phyloP scores from a whole-genome alignment of 768 basidiomycete genomes.

The Clitopilus passeckerianus region DNA sequence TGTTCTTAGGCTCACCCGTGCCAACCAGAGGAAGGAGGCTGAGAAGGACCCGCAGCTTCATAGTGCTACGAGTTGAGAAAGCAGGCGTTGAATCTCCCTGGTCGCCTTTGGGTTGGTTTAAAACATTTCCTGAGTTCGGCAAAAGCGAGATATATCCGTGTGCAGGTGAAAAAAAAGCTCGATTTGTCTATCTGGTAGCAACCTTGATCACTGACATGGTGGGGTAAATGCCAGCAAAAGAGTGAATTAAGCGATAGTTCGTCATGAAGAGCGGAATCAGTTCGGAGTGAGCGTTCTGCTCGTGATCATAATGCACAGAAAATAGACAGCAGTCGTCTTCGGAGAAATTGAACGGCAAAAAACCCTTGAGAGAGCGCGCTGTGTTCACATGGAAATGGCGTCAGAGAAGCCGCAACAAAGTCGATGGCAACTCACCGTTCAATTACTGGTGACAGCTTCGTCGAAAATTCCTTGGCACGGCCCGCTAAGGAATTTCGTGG shows the following conservation, averaged over 20 bases:
- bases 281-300: conserved; percentile 16
- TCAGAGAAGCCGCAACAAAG: background rate
- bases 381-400: background rate
- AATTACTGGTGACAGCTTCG: background rate
- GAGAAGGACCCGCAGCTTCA: conserved; percentile 28
- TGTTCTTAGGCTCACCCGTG: conserved; percentile 25
- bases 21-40: conserved; percentile 35
- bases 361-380: background rate
- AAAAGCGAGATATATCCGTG: conserved; percentile 21
- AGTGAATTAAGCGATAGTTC: background rate
- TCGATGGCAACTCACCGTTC: background rate
- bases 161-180: conserved; percentile 7
- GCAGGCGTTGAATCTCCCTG: conserved; percentile 5
- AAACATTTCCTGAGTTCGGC: conserved; percentile 7
- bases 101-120: conserved; percentile 10
- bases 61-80: conserved; percentile 13
- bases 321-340: conserved; percentile 1
- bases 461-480: background rate
- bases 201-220: conserved; percentile 9
- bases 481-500: background rate
- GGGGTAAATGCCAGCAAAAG: conserved; percentile 6
- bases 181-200: conserved; percentile 4
- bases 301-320: conserved; percentile 10
- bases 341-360: conserved; percentile 12
- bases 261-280: conserved; percentile 17